Percentiles rank a stretch among this genome's conserved stretches.
phyloP scores from a whole-genome alignment of 805 yeast species.

The Ogataea siamensis region DNA sequence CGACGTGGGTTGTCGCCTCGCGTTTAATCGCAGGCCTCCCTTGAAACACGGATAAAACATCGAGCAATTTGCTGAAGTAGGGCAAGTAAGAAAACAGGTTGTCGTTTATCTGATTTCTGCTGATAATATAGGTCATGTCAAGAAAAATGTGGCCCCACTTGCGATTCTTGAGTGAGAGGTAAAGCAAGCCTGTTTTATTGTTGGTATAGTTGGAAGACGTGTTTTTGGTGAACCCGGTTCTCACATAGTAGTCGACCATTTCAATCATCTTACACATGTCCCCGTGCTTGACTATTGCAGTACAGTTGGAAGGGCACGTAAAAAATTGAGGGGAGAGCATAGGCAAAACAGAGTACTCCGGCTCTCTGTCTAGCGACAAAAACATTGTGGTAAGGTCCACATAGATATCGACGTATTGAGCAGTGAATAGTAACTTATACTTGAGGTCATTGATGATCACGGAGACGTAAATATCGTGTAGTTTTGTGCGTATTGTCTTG shows the following conservation, averaged over 20 bases:
- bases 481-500: constrained; percentile 53
- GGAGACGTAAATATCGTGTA: constrained; percentile 65
- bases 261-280: constrained; percentile 62
- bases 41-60: constrained; percentile 66
- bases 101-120: constrained; percentile 59
- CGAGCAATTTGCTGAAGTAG: constrained; percentile 59
- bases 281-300: constrained; percentile 59
- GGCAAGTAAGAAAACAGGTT: constrained; percentile 42
- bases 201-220: constrained; percentile 40
- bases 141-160: constrained; percentile 76
- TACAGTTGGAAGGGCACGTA: constrained; percentile 83
- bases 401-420: constrained; percentile 81
- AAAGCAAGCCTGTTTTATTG: constrained; percentile 37
- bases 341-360: constrained; percentile 73
- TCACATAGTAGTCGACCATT: constrained; percentile 59
- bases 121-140: constrained; percentile 75
- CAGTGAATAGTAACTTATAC: constrained; percentile 59
- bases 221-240: constrained; percentile 42
- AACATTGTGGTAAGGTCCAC: constrained; percentile 72
- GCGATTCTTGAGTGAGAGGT: constrained; percentile 56
- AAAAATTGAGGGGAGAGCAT: constrained; percentile 81
- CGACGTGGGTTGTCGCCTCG: constrained; percentile 79
- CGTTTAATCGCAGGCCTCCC: constrained; percentile 74
- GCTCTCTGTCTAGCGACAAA: constrained; percentile 77
- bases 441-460: constrained; percentile 59